phyloP scores from a whole-genome alignment of 257 asterid species.

The Leonotis leonurus region DNA sequence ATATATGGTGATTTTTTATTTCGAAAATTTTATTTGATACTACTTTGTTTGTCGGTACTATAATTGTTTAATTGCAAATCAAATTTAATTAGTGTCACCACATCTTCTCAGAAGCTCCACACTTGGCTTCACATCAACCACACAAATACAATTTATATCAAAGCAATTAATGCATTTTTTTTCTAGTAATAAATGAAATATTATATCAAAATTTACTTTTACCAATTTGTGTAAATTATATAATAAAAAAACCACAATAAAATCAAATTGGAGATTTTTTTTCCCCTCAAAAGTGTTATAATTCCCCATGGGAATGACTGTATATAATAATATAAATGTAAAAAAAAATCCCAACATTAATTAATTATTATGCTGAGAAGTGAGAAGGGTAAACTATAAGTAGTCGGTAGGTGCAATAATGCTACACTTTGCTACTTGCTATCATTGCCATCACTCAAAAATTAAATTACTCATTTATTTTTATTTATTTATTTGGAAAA shows the following conservation, averaged over 20 bases:
- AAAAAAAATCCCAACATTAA: background rate
- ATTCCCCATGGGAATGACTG: no score
- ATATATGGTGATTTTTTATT: no score
- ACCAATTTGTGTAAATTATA: no score
- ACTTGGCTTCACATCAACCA: slow-evolving; percentile 12
- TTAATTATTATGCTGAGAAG: background rate
- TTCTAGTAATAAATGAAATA: background rate
- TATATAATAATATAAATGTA: no score
- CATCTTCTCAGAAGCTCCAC: slow-evolving; percentile 10
- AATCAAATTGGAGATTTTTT: no score
- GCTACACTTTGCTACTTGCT: background rate
- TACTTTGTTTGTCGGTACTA: background rate
- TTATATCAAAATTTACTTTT: no score
- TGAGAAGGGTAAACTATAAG: background rate
- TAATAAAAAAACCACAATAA: no score
- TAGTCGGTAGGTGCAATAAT: background rate
- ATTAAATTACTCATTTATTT: background rate
- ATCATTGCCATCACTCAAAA: background rate
- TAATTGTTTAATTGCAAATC: no score
- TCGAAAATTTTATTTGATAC: background rate
- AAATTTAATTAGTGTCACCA: slow-evolving; percentile 20
- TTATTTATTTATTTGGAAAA: background rate
- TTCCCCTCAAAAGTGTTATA: no score
- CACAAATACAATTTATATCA: background rate
- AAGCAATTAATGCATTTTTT: no score